Evolutionary conservation across 768 basidiomycete genomes (phyloP).

Genomic region (Rhodotorula diobovata): DNA sequence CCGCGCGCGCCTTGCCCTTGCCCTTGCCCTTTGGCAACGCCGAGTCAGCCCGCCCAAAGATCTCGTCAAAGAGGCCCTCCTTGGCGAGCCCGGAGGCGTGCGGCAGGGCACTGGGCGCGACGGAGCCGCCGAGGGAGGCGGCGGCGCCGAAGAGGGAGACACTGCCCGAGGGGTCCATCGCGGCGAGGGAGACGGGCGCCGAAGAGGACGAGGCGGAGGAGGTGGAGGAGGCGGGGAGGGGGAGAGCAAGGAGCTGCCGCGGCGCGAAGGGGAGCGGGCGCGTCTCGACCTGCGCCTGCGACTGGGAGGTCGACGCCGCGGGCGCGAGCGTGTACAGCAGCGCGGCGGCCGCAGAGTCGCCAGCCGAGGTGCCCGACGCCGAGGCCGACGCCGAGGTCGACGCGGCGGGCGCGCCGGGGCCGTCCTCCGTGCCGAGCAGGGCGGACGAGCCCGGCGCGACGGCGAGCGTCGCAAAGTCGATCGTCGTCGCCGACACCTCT

Average conservation of each 20-base stretch:
- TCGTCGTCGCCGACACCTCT: slow-evolving; percentile 30
- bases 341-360: neutral
- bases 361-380: slow-evolving; percentile 40
- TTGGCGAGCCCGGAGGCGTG: slow-evolving; percentile 11
- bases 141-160: slow-evolving; percentile 67
- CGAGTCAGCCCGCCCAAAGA: slow-evolving; percentile 34
- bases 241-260: slow-evolving; percentile 53
- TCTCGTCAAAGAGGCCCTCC: slow-evolving; percentile 38
- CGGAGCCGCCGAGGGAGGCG: slow-evolving; percentile 10
- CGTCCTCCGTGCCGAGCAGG: slow-evolving; percentile 23
- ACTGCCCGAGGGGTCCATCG: slow-evolving; percentile 64
- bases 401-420: too few relatives aligned
- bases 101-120: slow-evolving; percentile 15
- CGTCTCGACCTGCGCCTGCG: slow-evolving; percentile 35
- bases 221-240: slow-evolving; percentile 48
- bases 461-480: slow-evolving; percentile 30
- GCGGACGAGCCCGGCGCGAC: slow-evolving; percentile 19
- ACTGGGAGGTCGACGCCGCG: slow-evolving; percentile 22
- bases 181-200: slow-evolving; percentile 58
- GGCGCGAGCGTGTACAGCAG: slow-evolving; percentile 19
- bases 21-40: neutral
- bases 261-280: slow-evolving; percentile 62
- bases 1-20: slow-evolving; percentile 8
- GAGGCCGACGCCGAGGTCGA: neutral
- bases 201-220: slow-evolving; percentile 46